These are phyloP conservation scores for Boletus rubescentipes DNA, from an alignment of 768 basidiomycete species.

Conservation along the genomic window DNA sequence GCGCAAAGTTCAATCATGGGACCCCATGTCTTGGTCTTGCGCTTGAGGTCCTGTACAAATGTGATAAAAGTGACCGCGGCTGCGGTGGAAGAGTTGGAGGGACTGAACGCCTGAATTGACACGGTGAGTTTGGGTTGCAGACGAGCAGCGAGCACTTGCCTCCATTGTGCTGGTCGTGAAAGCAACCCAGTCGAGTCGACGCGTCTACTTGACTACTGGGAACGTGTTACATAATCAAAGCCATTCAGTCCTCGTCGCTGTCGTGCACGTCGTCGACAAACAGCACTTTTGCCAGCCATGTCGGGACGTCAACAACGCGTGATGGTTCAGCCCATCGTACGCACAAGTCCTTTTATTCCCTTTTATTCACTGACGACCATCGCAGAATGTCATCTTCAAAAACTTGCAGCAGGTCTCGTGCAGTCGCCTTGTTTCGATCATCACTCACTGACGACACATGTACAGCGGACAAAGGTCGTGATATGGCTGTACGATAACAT, in stretches of 20 bases:
- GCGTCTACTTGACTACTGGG: slow-evolving; percentile 25
- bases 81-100: slow-evolving; percentile 90
- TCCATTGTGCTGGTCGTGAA: slow-evolving; percentile 29
- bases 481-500: slow-evolving; percentile 98
- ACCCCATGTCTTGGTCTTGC: slow-evolving; percentile 94
- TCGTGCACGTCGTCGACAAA: slow-evolving; percentile 7
- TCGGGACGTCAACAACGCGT: slow-evolving; percentile 92
- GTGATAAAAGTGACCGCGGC: slow-evolving; percentile 99
- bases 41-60: slow-evolving; percentile 98
- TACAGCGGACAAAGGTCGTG: slow-evolving; percentile 76
- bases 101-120: slow-evolving; percentile 56
- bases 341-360: slow-evolving; percentile 30
- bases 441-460: slow-evolving; percentile 12
- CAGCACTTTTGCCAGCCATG: slow-evolving; percentile 52
- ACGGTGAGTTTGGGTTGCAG: slow-evolving; percentile 3
- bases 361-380: slow-evolving; percentile 2
- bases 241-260: background rate
- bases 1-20: slow-evolving; percentile 95
- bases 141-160: slow-evolving; percentile 11
- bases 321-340: slow-evolving; percentile 99
- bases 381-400: slow-evolving; percentile 96
- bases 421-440: slow-evolving; percentile 2
- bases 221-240: slow-evolving; percentile 21
- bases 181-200: slow-evolving; percentile 9
- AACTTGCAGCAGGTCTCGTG: slow-evolving; percentile 77